Evolutionary conservation across 1,139 yeast genomes (phyloP).

Genomic region (Protomyces lactucae-debilis): DNA sequence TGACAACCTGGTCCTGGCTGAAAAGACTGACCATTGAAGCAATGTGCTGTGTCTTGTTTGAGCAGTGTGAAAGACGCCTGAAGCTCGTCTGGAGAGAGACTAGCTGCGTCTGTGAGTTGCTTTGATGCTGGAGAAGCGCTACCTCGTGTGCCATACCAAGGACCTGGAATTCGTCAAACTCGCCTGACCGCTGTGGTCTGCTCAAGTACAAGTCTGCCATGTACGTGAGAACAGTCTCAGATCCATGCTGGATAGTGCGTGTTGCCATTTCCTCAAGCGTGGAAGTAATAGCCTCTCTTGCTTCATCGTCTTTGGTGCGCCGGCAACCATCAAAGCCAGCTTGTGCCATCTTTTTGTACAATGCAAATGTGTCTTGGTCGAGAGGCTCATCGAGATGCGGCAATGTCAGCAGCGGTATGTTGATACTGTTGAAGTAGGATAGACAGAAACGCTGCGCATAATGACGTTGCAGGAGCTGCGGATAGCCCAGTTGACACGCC

Average conservation of each 20-base stretch:
- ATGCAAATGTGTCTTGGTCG: slow-evolving; percentile 1
- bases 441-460: background rate
- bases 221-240: background rate
- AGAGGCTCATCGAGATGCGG: background rate
- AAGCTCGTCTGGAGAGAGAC: background rate
- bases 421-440: background rate
- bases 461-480: slow-evolving; percentile 6
- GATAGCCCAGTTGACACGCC: background rate
- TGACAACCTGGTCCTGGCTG: background rate
- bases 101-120: background rate
- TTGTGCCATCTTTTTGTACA: background rate
- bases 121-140: background rate
- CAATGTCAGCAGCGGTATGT: background rate
- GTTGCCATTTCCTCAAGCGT: background rate
- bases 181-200: background rate
- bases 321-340: background rate
- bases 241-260: background rate
- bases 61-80: background rate
- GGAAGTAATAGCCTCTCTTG: background rate
- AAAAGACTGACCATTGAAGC: background rate
- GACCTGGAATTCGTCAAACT: background rate
- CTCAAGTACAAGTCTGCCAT: background rate
- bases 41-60: background rate
- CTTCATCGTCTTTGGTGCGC: background rate
- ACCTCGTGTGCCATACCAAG: slow-evolving; percentile 3